Evolutionary conservation across 768 basidiomycete species (phyloP).

Genomic region (Asterophora parasitica): DNA sequence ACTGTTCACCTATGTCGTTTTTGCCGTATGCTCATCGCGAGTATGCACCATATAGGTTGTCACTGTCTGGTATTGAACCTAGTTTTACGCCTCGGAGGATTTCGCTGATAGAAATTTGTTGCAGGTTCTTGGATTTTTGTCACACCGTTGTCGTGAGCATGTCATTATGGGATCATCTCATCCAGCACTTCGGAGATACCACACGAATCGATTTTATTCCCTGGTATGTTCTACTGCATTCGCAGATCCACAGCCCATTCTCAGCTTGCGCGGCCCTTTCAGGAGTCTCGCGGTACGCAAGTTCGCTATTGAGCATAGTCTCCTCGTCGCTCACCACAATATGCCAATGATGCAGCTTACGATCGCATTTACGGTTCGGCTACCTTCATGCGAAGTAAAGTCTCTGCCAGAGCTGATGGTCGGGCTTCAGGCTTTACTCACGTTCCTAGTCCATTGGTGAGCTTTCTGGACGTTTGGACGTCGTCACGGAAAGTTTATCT

Average conservation of each 20-base stretch:
- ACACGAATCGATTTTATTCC: constrained; percentile 28
- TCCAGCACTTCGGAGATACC: constrained; percentile 25
- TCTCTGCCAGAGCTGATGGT: background rate
- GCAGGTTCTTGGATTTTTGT: constrained; percentile 32
- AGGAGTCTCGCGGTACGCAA: too few relatives aligned
- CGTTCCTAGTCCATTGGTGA: constrained; percentile 40
- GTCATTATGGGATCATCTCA: constrained; percentile 36
- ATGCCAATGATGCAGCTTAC: constrained; percentile 8
- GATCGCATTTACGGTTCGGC: constrained; percentile 24
- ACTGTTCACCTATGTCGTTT: background rate
- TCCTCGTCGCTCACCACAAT: too few relatives aligned
- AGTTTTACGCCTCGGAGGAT: background rate
- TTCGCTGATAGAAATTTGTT: background rate
- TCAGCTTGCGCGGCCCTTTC: too few relatives aligned
- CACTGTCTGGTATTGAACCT: too few relatives aligned
- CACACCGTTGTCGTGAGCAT: constrained; percentile 36
- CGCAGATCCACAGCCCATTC: background rate
- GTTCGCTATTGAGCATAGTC: too few relatives aligned
- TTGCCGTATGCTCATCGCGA: background rate
- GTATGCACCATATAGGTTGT: too few relatives aligned
- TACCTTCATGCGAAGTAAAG: too few relatives aligned
- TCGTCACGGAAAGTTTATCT: too few relatives aligned
- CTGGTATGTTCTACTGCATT: constrained; percentile 19
- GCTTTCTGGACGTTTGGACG: too few relatives aligned
- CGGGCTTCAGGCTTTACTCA: constrained; percentile 30